phyloP scores from a whole-genome alignment of 179 eudicot species.

The Corrigiola litoralis region DNA sequence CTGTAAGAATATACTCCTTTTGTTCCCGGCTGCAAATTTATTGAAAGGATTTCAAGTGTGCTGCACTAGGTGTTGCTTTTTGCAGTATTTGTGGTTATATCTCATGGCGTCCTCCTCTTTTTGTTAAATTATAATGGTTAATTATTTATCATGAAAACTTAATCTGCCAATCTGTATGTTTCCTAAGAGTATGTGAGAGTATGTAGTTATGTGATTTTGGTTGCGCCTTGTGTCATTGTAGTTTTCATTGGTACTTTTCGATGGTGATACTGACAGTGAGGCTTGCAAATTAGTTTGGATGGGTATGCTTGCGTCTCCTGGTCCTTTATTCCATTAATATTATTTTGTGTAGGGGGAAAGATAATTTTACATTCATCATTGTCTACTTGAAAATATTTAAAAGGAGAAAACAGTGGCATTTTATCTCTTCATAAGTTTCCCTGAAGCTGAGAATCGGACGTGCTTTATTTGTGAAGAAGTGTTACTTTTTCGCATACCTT shows the following conservation, averaged over 20 bases:
- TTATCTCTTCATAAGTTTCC: too few species aligned
- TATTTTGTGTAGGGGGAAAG: not conserved
- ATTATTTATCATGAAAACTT: too few species aligned
- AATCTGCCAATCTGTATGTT: too few species aligned
- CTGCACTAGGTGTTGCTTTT: not conserved
- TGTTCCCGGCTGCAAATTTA: not conserved
- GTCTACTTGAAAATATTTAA: too few species aligned
- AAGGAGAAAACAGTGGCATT: too few species aligned
- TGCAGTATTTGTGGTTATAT: not conserved
- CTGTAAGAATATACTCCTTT: slow-evolving; percentile 38
- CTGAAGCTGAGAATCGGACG: too few species aligned
- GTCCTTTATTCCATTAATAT: not conserved
- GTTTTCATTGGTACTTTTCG: not conserved
- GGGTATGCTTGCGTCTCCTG: not conserved
- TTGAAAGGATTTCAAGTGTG: not conserved
- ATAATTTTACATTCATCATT: too few species aligned
- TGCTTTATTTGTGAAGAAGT: too few species aligned
- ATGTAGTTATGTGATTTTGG: not conserved
- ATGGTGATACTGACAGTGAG: not conserved
- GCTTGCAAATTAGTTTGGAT: not conserved
- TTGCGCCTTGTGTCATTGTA: not conserved
- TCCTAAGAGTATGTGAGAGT: not conserved
- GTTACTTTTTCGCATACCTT: not conserved
- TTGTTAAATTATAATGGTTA: too few species aligned
- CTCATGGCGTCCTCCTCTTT: too few species aligned